A percentile compares a stretch with the other conserved stretches of the same genome.
These are phyloP conservation scores for Pythium monospermum DNA, from an alignment of 352 stramenopile species.

Conservation along the genomic window DNA sequence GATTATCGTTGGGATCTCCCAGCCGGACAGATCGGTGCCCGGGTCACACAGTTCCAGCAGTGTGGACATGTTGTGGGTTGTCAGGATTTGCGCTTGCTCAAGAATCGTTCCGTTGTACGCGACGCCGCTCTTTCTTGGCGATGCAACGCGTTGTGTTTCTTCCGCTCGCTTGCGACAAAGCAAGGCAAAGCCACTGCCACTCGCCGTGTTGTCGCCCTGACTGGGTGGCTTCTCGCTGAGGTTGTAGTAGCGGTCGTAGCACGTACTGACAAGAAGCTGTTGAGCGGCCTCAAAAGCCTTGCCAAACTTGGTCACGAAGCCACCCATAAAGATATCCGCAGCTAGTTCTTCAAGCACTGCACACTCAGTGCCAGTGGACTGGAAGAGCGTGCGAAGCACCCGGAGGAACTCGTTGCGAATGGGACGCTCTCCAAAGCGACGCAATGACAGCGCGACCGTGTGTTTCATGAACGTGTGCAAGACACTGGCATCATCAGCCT, in stretches of 20 bases:
- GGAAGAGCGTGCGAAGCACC: conserved; percentile 3
- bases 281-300: conserved; percentile 1
- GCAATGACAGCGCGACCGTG: background rate
- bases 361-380: conserved; percentile 1
- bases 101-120: conserved; percentile 14
- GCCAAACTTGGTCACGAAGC: conserved; percentile 14
- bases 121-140: background rate
- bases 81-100: conserved; percentile 23
- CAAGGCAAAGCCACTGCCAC: background rate
- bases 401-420: conserved; percentile 7
- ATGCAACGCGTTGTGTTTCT: background rate
- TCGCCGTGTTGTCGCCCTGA: background rate
- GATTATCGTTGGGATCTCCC: conserved; percentile 15
- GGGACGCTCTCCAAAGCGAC: conserved; percentile 5
- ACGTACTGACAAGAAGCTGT: conserved; percentile 5
- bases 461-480: conserved; percentile 12
- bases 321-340: conserved; percentile 22
- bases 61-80: conserved; percentile 21
- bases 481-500: background rate
- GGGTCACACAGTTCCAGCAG: conserved; percentile 12
- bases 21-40: background rate
- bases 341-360: conserved; percentile 16
- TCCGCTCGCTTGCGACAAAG: background rate
- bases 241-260: conserved; percentile 19
- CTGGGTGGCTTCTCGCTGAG: background rate